Percentiles rank a stretch among this genome's conserved stretches.
phyloP scores from a whole-genome alignment of 148 eudicot species.

The Vaccinium vitisidaea region DNA sequence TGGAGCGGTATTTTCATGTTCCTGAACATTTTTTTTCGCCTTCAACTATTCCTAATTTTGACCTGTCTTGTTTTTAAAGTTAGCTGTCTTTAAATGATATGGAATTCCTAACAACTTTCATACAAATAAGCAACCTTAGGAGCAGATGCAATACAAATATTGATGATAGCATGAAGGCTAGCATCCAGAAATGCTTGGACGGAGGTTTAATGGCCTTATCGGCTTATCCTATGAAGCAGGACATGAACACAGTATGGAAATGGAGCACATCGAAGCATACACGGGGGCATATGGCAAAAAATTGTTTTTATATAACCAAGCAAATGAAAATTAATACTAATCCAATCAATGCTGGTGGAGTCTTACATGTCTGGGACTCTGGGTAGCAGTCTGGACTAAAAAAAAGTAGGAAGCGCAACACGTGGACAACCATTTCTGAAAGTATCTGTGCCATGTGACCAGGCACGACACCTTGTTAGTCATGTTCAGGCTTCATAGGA shows the following conservation, averaged over 20 bases:
- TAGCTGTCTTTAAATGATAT: background rate
- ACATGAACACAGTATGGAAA: background rate
- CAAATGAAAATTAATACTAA: background rate
- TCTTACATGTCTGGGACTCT: background rate
- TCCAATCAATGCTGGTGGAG: background rate
- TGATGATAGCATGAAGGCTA: background rate
- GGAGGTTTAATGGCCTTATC: background rate
- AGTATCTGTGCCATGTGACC: background rate
- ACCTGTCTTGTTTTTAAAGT: background rate
- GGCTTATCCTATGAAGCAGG: background rate
- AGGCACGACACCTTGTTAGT: background rate
- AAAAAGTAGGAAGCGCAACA: background rate
- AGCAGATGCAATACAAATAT: background rate
- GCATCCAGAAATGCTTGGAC: background rate
- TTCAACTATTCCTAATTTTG: background rate
- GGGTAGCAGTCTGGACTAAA: background rate
- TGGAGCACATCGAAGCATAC: background rate
- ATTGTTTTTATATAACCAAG: background rate
- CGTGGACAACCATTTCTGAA: background rate
- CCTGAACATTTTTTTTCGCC: background rate
- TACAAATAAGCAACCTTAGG: slow-evolving; percentile 1
- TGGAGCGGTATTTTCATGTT: background rate
- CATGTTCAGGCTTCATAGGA: background rate
- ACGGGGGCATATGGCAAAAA: background rate
- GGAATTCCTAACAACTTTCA: background rate